Evolutionary conservation across 1,284 basidiomycete species (phyloP).

Genomic region (Cutaneotrichosporon cutaneum): DNA sequence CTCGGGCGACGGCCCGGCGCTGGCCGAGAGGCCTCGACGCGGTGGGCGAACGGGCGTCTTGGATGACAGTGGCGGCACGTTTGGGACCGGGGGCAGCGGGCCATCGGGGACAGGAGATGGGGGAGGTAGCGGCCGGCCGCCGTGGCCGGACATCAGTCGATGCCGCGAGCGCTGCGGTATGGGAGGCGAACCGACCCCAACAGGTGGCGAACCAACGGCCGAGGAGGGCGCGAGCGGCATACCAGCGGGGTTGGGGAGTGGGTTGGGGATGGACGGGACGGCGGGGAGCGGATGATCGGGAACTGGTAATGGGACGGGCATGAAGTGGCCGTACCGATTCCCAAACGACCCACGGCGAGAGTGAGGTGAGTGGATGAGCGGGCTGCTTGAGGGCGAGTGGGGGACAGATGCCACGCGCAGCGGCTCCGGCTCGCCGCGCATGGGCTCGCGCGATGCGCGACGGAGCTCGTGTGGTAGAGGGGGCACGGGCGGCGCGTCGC

Average conservation of each 20-base stretch:
- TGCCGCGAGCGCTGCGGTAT: conserved; percentile 1
- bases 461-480: conserved; percentile 11
- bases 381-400: conserved; percentile 2
- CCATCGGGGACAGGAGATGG: conserved; percentile 16
- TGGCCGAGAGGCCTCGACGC: background rate
- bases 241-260: background rate
- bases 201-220: conserved; percentile 3
- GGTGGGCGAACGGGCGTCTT: background rate
- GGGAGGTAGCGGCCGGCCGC: conserved; percentile 4
- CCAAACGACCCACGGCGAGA: background rate
- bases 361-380: conserved; percentile 5
- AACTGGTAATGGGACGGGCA: background rate
- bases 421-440: conserved; percentile 4
- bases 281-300: background rate
- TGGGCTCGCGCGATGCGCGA: background rate
- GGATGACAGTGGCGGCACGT: background rate
- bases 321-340: background rate
- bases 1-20: conserved; percentile 4
- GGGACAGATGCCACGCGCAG: conserved; percentile 6
- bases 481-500: background rate
- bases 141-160: background rate
- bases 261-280: background rate
- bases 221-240: conserved; percentile 3
- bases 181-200: background rate
- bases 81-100: conserved; percentile 12